Percentiles rank a stretch among this genome's conserved stretches.
phyloP scores from a whole-genome alignment of 2,329 filamentous ascomycete species.

The Aspergillus quadricinctus region DNA sequence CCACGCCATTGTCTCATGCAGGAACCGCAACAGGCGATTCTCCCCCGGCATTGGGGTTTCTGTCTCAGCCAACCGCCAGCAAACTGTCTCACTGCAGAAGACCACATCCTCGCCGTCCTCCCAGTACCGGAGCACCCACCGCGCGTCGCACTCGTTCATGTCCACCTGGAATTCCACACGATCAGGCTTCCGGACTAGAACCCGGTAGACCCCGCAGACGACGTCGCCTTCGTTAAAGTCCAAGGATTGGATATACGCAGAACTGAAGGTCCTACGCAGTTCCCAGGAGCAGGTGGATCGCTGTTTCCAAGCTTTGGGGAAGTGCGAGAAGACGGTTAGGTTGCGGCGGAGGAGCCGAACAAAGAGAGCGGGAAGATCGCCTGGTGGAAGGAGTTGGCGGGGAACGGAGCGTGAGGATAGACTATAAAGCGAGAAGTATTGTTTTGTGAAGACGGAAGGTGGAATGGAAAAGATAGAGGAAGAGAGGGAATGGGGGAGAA shows the following conservation, averaged over 20 bases:
- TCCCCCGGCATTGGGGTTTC: slow-evolving; percentile 26
- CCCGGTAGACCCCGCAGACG: slow-evolving; percentile 30
- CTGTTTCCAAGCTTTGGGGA: slow-evolving; percentile 29
- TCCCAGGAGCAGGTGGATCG: slow-evolving; percentile 14
- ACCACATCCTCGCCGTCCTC: slow-evolving; percentile 14
- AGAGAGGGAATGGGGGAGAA: slow-evolving; percentile 10
- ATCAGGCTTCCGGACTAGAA: slow-evolving; percentile 18
- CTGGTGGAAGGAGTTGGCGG: slow-evolving; percentile 15
- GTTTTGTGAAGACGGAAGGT: slow-evolving; percentile 10
- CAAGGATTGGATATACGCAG: slow-evolving; percentile 21
- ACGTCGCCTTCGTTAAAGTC: slow-evolving; percentile 28
- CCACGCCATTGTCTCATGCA: slow-evolving; percentile 34
- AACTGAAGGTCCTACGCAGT: slow-evolving; percentile 21
- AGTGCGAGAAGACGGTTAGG: slow-evolving; percentile 28
- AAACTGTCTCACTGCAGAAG: slow-evolving; percentile 27
- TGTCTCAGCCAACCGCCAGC: slow-evolving; percentile 24
- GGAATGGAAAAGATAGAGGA: slow-evolving; percentile 22
- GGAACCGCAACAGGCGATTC: slow-evolving; percentile 20
- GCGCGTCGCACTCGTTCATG: slow-evolving; percentile 14
- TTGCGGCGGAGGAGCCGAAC: slow-evolving; percentile 29
- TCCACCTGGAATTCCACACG: slow-evolving; percentile 31
- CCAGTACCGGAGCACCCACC: slow-evolving; percentile 22
- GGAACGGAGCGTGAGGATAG: slow-evolving; percentile 17
- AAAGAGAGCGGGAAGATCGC: slow-evolving; percentile 18
- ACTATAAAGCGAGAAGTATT: slow-evolving; percentile 21